phyloP scores from a whole-genome alignment of 805 yeast genomes.

The Candida pseudoglaebosa region DNA sequence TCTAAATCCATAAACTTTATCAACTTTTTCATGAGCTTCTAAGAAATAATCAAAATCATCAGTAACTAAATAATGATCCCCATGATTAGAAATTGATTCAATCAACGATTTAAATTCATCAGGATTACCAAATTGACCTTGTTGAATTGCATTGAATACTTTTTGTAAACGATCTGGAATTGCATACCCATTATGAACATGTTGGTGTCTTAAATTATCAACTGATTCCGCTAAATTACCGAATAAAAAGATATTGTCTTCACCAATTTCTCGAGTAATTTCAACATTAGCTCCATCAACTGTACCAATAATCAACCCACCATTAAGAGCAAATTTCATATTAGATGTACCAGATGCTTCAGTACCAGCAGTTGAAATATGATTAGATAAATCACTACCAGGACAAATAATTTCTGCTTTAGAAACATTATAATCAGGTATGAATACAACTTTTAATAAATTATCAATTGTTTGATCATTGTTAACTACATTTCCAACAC shows the following conservation, averaged over 20 bases:
- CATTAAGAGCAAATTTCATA: conserved; percentile 92
- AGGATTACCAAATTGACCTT: conserved; percentile 68
- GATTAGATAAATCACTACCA: conserved; percentile 87
- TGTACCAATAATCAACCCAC: conserved; percentile 91
- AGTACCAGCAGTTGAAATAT: conserved; percentile 95
- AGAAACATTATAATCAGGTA: conserved; percentile 91
- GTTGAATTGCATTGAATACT: conserved; percentile 65
- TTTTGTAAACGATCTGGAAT: conserved; percentile 56
- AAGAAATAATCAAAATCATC: conserved; percentile 88
- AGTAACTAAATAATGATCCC: conserved; percentile 81
- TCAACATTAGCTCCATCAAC: conserved; percentile 97
- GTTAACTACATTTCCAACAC: conserved; percentile 78
- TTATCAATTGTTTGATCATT: conserved; percentile 70
- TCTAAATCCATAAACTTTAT: conserved; percentile 55
- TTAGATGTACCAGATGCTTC: conserved; percentile 96
- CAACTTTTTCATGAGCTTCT: conserved; percentile 75
- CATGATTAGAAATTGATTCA: conserved; percentile 66
- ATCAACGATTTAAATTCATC: conserved; percentile 64
- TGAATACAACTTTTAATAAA: conserved; percentile 77
- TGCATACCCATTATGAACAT: conserved; percentile 54
- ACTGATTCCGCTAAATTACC: conserved; percentile 90
- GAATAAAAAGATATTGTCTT: conserved; percentile 85
- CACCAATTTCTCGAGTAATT: conserved; percentile 90
- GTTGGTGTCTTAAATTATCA: conserved; percentile 76
- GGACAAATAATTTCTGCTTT: conserved; percentile 90